Percentiles rank a stretch among this genome's conserved stretches.
Evolutionary conservation across 2,329 filamentous ascomycete genomes (phyloP).

Genomic region (Trichoderma simmonsii): DNA sequence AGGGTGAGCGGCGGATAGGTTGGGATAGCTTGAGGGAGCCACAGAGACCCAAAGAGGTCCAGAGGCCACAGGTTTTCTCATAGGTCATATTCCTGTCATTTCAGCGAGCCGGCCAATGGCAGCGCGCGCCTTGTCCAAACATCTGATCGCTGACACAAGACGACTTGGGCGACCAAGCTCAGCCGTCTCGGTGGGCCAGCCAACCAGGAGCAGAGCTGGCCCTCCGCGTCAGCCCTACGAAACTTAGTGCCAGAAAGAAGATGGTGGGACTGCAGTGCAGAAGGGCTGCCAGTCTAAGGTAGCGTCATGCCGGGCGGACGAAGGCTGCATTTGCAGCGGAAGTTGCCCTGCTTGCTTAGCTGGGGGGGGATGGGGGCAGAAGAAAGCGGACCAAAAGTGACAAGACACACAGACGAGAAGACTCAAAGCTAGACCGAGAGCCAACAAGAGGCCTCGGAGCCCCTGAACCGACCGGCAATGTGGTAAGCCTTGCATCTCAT

Average conservation of each 20-base stretch:
- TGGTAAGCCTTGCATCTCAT: slow-evolving; percentile 19
- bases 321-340: neutral
- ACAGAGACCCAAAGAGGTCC: slow-evolving; percentile 2
- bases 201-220: slow-evolving; percentile 21
- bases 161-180: slow-evolving; percentile 8
- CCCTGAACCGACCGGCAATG: slow-evolving; percentile 17
- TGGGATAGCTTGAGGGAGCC: slow-evolving; percentile 7
- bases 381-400: neutral
- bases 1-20: neutral
- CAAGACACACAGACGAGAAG: neutral
- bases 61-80: neutral
- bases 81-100: slow-evolving; percentile 17
- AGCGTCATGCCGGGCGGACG: slow-evolving; percentile 12
- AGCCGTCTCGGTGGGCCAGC: slow-evolving; percentile 19
- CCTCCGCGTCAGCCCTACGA: slow-evolving; percentile 26
- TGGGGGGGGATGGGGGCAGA: neutral
- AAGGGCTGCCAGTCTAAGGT: slow-evolving; percentile 1
- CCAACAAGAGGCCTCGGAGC: slow-evolving; percentile 14
- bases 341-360: neutral
- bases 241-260: slow-evolving; percentile 21
- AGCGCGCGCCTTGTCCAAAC: slow-evolving; percentile 14
- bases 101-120: slow-evolving; percentile 9
- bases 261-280: slow-evolving; percentile 11
- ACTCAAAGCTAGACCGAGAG: neutral
- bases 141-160: slow-evolving; percentile 11